Base-by-base conservation (phyloP, 2,329 filamentous ascomycete genomes). In the Claviceps spartinae region DNA sequence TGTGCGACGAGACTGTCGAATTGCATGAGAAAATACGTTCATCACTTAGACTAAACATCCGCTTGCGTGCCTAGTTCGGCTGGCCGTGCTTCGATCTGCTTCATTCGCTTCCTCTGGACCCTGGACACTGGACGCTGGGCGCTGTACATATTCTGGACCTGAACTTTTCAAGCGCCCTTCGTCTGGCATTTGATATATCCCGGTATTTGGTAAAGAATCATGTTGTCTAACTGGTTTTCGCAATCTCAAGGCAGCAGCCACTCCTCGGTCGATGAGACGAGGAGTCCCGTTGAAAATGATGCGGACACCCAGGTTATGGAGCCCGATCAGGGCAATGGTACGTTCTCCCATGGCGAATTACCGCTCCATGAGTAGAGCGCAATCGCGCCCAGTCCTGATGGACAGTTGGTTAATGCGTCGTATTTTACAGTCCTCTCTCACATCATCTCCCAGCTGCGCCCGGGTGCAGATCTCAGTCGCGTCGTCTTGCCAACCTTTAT, bases 401-500 rank as follows among this genome's bases (percentile, higher is more conserved):
- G 18, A 50, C 24, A 4, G 40, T 22, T 46, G 22, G 36, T 36
- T 47, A 22, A 51, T 44, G 3, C 9, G 9, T 30, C 22, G 34
- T 42, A 37, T 20, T 18, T 46, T 34, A 47, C 50, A 95, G 93
- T 98, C 63, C 85, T 98, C 60, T 87, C 83, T 54, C 91, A 97
- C 71, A 95, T 98, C 70, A 97, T 98, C 65, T 95, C 90, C 50
- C 93, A 98, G 72, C 77, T 98, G 56, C 86, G 93, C 56, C 93
- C 93, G 13, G 93, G 93, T 58, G 93, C 93, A 62, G 93, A 98
- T 67, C 75, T 98, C 60, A 95, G 89, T 69, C 82, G 91, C 61
- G 90, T 98, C 56, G 91, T 93, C 38, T 76, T 98, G 52, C 93
- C 93, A 42, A 98, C 93, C 47, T 98, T 98, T 67, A 98, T 98